Base-by-base conservation (phyloP, 1,139 yeast species). In the Pichia sp. region DNA sequence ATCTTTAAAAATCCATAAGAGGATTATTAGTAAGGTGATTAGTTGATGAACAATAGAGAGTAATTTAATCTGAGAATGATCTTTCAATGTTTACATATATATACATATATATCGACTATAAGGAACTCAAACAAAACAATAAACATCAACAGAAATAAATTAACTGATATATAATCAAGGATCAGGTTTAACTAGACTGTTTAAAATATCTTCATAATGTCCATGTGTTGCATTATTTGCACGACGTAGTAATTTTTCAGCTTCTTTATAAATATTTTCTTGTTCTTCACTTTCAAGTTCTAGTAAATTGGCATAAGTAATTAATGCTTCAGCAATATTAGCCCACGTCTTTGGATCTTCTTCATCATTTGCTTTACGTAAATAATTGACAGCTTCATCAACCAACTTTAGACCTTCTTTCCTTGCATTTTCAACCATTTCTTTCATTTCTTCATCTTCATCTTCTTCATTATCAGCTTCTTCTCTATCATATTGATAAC, bases 291-390 rank as follows among this genome's bases (percentile, higher is more conserved):
- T 73, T 33, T 82, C 89, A 35, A 76, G 66, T 10, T 80, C 84
- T 52, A 74, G 70, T 47, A 87, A 61, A 58, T 89, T 89, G 9
- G 90, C 97, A 54, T 86, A 67, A 12, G 83, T 76, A 32, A 90
- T 85, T 59, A 78, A 71, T 1, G 95, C 90, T 62, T 92, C 97
- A 3, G 96, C 96, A 37, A 84, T 68, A 53, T 76, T 76, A 6
- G 81, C 96, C 84, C 92, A 83, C 8, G 83, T 71, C 48, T 82
- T 83, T 0, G 95, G 95, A 33, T 82, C 87, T 42, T 82, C 87
- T 29, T 78, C 79, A 43, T 80, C 78, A 60, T 81, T 78, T 1
- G 89, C 82, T 48, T 69, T 65, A 47, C 70, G 65, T 46, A 87
- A 68, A 55, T 76, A 74, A 35, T 69, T 66, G 33, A 86, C 65